Conservation (phyloP, 805 yeast species). For the Huiozyma naganishii region DNA sequence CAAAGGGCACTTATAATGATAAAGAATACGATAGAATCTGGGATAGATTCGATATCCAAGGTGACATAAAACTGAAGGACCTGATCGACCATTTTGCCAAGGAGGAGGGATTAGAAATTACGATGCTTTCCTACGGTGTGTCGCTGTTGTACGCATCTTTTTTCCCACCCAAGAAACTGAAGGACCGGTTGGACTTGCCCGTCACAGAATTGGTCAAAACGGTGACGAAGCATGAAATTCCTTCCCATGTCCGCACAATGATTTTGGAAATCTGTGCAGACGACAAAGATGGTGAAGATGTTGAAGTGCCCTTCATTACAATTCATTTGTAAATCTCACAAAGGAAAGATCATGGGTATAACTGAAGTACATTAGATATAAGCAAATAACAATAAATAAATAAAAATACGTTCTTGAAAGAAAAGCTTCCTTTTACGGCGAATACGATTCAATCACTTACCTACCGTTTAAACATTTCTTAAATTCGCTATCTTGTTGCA, state of each 20-base stretch:
- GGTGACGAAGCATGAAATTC: slow-evolving; percentile 78
- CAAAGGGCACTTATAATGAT: slow-evolving; percentile 68
- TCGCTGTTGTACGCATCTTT: slow-evolving; percentile 86
- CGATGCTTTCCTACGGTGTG: slow-evolving; percentile 88
- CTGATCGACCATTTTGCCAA: slow-evolving; percentile 65
- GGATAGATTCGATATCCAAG: slow-evolving; percentile 83
- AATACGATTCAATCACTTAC: background rate
- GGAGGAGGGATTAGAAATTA: slow-evolving; percentile 74
- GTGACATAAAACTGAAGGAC: slow-evolving; percentile 65
- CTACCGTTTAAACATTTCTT: background rate
- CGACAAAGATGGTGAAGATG: slow-evolving; percentile 88
- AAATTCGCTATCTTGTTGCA: background rate
- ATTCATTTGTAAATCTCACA: slow-evolving; percentile 36
- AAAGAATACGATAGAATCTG: slow-evolving; percentile 81
- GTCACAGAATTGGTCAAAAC: slow-evolving; percentile 68
- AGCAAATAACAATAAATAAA: background rate
- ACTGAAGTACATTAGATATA: background rate
- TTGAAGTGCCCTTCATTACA: slow-evolving; percentile 82
- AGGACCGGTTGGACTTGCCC: slow-evolving; percentile 59
- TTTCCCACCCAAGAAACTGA: slow-evolving; percentile 82
- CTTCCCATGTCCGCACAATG: slow-evolving; percentile 61
- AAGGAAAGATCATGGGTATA: background rate
- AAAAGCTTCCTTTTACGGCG: background rate
- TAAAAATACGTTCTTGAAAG: background rate
- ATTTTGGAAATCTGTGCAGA: slow-evolving; percentile 88